Evolutionary conservation across 1,284 basidiomycete species (phyloP).

Genomic region (Cutaneotrichosporon sp.): DNA sequence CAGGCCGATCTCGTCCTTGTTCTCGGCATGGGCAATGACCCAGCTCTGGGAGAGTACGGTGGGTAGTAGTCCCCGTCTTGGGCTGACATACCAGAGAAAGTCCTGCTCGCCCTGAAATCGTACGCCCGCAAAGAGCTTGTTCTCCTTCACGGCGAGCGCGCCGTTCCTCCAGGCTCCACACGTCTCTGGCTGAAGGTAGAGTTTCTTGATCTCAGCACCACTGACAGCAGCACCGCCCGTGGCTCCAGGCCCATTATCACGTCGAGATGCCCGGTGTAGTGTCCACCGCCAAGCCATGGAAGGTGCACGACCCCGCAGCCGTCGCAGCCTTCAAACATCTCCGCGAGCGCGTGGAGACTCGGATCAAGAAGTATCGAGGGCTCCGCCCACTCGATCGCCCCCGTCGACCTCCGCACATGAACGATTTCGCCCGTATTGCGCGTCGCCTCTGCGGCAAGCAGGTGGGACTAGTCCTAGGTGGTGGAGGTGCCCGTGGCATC

Average conservation of each 20-base stretch:
- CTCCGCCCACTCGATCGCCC: slow-evolving; percentile 62
- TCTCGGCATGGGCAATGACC: slow-evolving; percentile 93
- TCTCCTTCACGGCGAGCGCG: slow-evolving; percentile 84
- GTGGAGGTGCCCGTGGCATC: slow-evolving; percentile 91
- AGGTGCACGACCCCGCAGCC: slow-evolving; percentile 76
- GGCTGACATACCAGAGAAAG: slow-evolving; percentile 57
- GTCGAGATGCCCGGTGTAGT: slow-evolving; percentile 53
- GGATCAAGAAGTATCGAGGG: slow-evolving; percentile 79
- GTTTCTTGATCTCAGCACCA: not conserved
- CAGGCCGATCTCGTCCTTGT: slow-evolving; percentile 97
- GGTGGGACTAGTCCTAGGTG: slow-evolving; percentile 90
- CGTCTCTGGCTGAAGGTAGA: slow-evolving; percentile 89
- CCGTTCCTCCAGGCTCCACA: slow-evolving; percentile 84
- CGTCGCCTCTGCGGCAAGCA: slow-evolving; percentile 86
- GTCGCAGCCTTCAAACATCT: slow-evolving; percentile 70
- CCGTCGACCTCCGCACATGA: slow-evolving; percentile 72
- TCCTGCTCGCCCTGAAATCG: slow-evolving; percentile 83
- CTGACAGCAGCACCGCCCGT: slow-evolving; percentile 68
- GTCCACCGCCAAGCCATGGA: slow-evolving; percentile 56
- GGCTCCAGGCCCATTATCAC: slow-evolving; percentile 57
- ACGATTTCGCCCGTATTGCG: slow-evolving; percentile 90
- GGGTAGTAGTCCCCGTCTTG: not conserved
- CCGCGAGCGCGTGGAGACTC: slow-evolving; percentile 82
- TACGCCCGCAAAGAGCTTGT: slow-evolving; percentile 96
- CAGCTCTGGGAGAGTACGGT: slow-evolving; percentile 72